phyloP scores from a whole-genome alignment of 108 stramenopile species.

The Thalassiosira profunda region DNA sequence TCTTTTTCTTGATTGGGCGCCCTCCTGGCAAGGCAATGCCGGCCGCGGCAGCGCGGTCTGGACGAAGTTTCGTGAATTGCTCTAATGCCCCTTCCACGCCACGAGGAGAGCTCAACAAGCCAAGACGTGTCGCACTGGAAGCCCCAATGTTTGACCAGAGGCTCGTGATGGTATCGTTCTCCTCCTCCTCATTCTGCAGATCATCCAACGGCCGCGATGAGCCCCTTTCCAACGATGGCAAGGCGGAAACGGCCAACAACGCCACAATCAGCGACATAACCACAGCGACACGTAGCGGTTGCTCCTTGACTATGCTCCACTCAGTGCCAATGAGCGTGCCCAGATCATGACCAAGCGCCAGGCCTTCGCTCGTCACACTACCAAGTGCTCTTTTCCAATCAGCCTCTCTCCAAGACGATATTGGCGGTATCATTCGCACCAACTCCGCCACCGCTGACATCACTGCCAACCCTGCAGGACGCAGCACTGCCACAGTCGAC shows the following conservation, averaged over 20 bases:
- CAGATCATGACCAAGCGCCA: slow-evolving; percentile 23
- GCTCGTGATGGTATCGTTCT: slow-evolving; percentile 30
- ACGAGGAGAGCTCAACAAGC: slow-evolving; percentile 60
- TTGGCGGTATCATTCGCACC: slow-evolving; percentile 56
- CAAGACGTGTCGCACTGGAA: slow-evolving; percentile 75
- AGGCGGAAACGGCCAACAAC: slow-evolving; percentile 48
- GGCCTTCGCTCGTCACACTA: slow-evolving; percentile 20
- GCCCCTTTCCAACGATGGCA: slow-evolving; percentile 63
- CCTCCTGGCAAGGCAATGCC: slow-evolving; percentile 19
- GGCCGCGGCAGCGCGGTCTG: slow-evolving; percentile 32
- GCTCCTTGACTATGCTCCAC: slow-evolving; percentile 32
- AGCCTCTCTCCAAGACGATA: too few species aligned
- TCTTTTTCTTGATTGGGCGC: slow-evolving; percentile 20
- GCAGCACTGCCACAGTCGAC: slow-evolving; percentile 66
- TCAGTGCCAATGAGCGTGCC: slow-evolving; percentile 31
- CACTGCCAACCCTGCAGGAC: slow-evolving; percentile 50
- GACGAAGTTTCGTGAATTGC: slow-evolving; percentile 41
- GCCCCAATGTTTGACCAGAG: slow-evolving; percentile 64
- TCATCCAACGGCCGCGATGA: not conserved
- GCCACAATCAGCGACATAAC: slow-evolving; percentile 58
- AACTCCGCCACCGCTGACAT: slow-evolving; percentile 34
- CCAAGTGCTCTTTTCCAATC: slow-evolving; percentile 40
- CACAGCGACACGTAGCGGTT: slow-evolving; percentile 66
- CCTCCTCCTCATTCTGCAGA: slow-evolving; percentile 32
- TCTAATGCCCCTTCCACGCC: slow-evolving; percentile 70